These are phyloP conservation scores for Trichaptum fuscoviolaceum DNA, from an alignment of 768 basidiomycete genomes.

Conservation along the genomic window DNA sequence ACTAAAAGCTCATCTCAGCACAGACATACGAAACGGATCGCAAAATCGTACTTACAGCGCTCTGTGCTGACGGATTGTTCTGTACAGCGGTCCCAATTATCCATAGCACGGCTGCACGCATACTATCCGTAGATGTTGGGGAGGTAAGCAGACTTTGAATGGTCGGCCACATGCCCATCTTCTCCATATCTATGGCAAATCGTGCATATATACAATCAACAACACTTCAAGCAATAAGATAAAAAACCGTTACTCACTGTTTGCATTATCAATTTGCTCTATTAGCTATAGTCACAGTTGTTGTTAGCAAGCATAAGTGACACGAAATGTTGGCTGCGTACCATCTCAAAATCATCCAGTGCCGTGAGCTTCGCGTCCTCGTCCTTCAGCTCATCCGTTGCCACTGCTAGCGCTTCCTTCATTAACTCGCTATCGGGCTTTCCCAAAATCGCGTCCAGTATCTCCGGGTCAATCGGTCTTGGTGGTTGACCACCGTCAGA, in stretches of 20 bases:
- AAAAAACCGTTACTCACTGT: conserved; percentile 40
- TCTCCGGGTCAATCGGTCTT: conserved; percentile 60
- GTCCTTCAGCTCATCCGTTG: conserved; percentile 46
- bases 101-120: conserved; percentile 74
- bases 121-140: conserved; percentile 46
- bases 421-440: conserved; percentile 78
- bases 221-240: background rate
- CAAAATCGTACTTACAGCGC: conserved; percentile 44
- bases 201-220: conserved; percentile 1
- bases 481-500: conserved; percentile 28
- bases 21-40: background rate
- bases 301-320: background rate
- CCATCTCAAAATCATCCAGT: conserved; percentile 87
- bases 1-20: conserved; percentile 33
- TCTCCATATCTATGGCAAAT: conserved; percentile 55
- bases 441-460: conserved; percentile 83
- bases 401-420: conserved; percentile 71
- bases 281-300: conserved; percentile 50
- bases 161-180: conserved; percentile 74
- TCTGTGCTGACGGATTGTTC: conserved; percentile 84
- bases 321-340: conserved; percentile 25
- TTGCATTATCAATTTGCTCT: conserved; percentile 89
- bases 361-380: conserved; percentile 62
- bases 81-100: conserved; percentile 85
- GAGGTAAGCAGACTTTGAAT: conserved; percentile 59